Evolutionary conservation across 352 stramenopile species (phyloP).

Genomic region (Pythium folliculosum): DNA sequence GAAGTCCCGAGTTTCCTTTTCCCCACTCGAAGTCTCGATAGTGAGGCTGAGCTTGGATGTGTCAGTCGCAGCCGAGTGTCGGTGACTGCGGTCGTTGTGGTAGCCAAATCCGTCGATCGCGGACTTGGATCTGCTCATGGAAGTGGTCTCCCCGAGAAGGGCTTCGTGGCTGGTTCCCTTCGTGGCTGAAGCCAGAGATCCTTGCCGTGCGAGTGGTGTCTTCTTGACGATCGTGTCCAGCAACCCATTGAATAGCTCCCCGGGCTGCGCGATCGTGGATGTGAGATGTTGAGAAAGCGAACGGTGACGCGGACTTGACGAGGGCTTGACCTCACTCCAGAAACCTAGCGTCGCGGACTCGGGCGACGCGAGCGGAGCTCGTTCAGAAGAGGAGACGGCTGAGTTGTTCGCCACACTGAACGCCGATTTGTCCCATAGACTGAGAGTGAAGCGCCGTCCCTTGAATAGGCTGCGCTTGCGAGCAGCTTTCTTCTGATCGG

Average conservation of each 20-base stretch:
- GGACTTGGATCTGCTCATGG: not conserved
- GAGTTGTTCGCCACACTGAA: constrained; percentile 32
- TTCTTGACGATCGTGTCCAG: constrained; percentile 76
- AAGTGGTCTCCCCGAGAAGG: constrained; percentile 21
- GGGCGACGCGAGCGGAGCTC: constrained; percentile 48
- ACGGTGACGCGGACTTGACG: constrained; percentile 58
- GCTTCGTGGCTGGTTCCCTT: constrained; percentile 39
- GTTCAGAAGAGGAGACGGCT: constrained; percentile 39
- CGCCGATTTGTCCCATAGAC: constrained; percentile 55
- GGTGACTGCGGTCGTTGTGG: constrained; percentile 28
- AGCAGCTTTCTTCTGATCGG: constrained; percentile 41
- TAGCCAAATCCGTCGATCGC: not conserved
- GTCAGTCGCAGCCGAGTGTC: constrained; percentile 16
- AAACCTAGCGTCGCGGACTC: constrained; percentile 73
- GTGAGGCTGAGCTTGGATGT: constrained; percentile 41
- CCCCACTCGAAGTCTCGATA: constrained; percentile 45
- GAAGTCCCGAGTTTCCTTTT: constrained; percentile 12
- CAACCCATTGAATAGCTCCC: constrained; percentile 66
- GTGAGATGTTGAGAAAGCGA: constrained; percentile 78
- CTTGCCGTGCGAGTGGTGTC: constrained; percentile 40
- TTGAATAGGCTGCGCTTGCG: constrained; percentile 57
- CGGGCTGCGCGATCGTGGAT: constrained; percentile 63
- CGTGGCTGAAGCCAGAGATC: constrained; percentile 21
- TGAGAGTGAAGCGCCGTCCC: constrained; percentile 57
- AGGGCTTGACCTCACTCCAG: constrained; percentile 75